phyloP scores from a whole-genome alignment of 164 flowering plant species.

The Nelumbo lutea region DNA sequence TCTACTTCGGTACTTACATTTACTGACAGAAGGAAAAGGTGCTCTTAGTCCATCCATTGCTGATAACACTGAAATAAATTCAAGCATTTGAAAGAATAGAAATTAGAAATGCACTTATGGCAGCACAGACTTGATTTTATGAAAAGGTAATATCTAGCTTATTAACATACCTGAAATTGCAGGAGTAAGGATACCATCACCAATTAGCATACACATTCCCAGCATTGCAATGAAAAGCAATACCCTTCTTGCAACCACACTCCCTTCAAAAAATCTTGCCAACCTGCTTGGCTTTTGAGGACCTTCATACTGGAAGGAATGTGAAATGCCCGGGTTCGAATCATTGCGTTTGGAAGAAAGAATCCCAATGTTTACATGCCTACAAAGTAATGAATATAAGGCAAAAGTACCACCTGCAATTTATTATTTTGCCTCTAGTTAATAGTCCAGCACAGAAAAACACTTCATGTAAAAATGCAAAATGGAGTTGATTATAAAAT shows the following conservation, averaged over 20 bases:
- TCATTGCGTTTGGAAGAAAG: constrained; percentile 29
- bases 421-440: constrained; percentile 1
- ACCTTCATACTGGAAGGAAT: constrained; percentile 18
- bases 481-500: neutral
- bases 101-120: no score
- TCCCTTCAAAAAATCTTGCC: constrained; percentile 50
- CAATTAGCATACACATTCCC: constrained; percentile 87
- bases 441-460: neutral
- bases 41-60: constrained; percentile 76
- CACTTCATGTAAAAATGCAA: neutral
- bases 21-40: constrained; percentile 62
- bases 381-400: constrained; percentile 68
- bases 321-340: constrained; percentile 22
- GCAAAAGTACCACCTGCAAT: constrained; percentile 88
- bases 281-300: constrained; percentile 33
- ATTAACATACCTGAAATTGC: constrained; percentile 69
- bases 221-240: constrained; percentile 73
- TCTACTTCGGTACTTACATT: constrained; percentile 41
- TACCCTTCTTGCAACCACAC: constrained; percentile 61
- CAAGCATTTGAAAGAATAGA: neutral
- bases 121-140: neutral
- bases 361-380: constrained; percentile 56
- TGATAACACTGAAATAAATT: constrained; percentile 53
- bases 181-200: constrained; percentile 89
- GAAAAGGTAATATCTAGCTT: neutral